A percentile compares a stretch with the other conserved stretches of the same genome.
phyloP scores from a whole-genome alignment of 306 rosid genomes.

The Alnus rubra region DNA sequence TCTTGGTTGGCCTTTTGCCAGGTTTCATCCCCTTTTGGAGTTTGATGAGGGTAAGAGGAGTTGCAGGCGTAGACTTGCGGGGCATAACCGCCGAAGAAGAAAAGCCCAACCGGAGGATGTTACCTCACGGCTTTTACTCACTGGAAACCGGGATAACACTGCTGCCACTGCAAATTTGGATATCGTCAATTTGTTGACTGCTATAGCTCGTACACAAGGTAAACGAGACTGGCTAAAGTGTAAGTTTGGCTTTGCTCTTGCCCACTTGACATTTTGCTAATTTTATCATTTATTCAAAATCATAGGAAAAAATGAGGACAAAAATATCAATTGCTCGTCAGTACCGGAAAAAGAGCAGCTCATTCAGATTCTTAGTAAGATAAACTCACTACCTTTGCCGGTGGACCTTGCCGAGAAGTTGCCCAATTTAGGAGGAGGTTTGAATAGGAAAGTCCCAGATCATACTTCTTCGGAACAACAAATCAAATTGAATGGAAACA shows the following conservation, averaged over 20 bases:
- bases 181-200: conserved; percentile 67
- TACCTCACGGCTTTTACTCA: conserved; percentile 39
- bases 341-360: conserved; percentile 73
- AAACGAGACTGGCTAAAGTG: not conserved
- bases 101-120: conserved; percentile 83
- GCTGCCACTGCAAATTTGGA: conserved; percentile 50
- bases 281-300: conserved; percentile 11
- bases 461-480: conserved; percentile 43
- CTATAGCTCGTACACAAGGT: conserved; percentile 76
- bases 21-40: conserved; percentile 78
- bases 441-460: conserved; percentile 40
- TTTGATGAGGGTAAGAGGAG: conserved; percentile 92
- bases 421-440: conserved; percentile 62
- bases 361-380: conserved; percentile 74
- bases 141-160: conserved; percentile 40
- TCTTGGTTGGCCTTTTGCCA: conserved; percentile 20
- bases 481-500: conserved; percentile 52
- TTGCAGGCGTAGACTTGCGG: conserved; percentile 89
- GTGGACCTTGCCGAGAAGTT: conserved; percentile 75
- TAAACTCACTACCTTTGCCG: conserved; percentile 63
- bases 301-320: conserved; percentile 72
- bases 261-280: conserved; percentile 13
- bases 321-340: conserved; percentile 42
- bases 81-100: conserved; percentile 83
- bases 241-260: not conserved